Percentiles rank a stretch among this genome's conserved stretches.
phyloP scores from a whole-genome alignment of 2,329 filamentous ascomycete species.

The Claviceps sp. region DNA sequence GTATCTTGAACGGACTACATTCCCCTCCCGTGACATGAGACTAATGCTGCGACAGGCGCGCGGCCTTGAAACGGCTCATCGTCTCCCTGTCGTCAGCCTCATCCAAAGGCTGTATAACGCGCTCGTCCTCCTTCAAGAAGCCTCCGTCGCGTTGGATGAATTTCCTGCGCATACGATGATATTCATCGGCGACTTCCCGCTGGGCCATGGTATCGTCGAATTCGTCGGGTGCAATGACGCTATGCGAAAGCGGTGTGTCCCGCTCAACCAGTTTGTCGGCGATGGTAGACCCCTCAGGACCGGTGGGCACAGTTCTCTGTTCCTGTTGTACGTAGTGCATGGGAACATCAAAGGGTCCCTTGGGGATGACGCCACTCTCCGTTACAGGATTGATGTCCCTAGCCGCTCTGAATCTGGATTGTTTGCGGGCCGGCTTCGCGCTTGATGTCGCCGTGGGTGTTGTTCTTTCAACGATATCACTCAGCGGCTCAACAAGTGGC shows the following conservation, averaged over 20 bases:
- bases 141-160: conserved; percentile 76
- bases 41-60: conserved; percentile 43
- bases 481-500: conserved; percentile 31
- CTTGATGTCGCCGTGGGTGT: conserved; percentile 13
- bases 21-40: neutral
- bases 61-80: conserved; percentile 63
- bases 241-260: conserved; percentile 17
- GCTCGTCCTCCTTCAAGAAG: conserved; percentile 60
- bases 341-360: conserved; percentile 32
- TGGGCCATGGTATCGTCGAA: conserved; percentile 57
- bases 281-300: conserved; percentile 41
- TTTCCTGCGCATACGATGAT: conserved; percentile 68
- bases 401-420: conserved; percentile 40
- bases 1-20: conserved; percentile 1
- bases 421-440: conserved; percentile 24
- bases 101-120: conserved; percentile 52
- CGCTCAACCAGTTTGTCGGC: conserved; percentile 47
- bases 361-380: conserved; percentile 12
- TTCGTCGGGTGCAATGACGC: conserved; percentile 39
- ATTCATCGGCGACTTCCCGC: conserved; percentile 68
- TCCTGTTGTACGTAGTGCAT: conserved; percentile 25
- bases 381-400: conserved; percentile 10
- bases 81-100: conserved; percentile 52
- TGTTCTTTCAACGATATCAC: conserved; percentile 38
- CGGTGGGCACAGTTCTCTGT: conserved; percentile 27